These are phyloP conservation scores for Cardamine resedifolia DNA, from an alignment of 345 rosid species.

Conservation along the genomic window DNA sequence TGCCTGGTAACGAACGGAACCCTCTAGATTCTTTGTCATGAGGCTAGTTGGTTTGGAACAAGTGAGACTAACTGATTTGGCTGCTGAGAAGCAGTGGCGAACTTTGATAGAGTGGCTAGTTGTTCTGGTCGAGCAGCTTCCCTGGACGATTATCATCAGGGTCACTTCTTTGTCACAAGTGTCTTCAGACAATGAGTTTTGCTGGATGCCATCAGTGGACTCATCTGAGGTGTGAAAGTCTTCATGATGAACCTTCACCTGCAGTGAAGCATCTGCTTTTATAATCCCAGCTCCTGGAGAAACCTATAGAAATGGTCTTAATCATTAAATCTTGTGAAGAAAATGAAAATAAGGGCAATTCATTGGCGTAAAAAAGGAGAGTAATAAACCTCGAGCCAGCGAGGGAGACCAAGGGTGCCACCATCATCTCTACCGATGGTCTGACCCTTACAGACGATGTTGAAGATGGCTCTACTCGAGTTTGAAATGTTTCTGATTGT, in stretches of 20 bases:
- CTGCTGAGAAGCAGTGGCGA: constrained; percentile 65
- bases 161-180: constrained; percentile 69
- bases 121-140: constrained; percentile 62
- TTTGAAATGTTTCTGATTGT: constrained; percentile 64
- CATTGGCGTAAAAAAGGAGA: constrained; percentile 9
- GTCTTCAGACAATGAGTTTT: constrained; percentile 79
- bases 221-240: constrained; percentile 71
- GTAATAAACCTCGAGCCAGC: constrained; percentile 89
- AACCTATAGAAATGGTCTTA: constrained; percentile 45
- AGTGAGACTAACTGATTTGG: constrained; percentile 43
- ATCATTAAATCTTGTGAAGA: constrained; percentile 5
- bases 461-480: constrained; percentile 57
- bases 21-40: constrained; percentile 40
- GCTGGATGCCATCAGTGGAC: constrained; percentile 64
- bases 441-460: constrained; percentile 65
- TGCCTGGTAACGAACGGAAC: constrained; percentile 34
- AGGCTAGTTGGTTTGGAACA: constrained; percentile 41
- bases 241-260: constrained; percentile 76
- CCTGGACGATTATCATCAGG: constrained; percentile 53
- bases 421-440: constrained; percentile 55
- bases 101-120: constrained; percentile 57
- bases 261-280: constrained; percentile 58
- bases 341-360: neutral
- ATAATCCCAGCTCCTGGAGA: constrained; percentile 82
- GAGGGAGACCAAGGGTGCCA: constrained; percentile 72